Evolutionary conservation across 768 basidiomycete species (phyloP).

Genomic region (Mycena belliarum): DNA sequence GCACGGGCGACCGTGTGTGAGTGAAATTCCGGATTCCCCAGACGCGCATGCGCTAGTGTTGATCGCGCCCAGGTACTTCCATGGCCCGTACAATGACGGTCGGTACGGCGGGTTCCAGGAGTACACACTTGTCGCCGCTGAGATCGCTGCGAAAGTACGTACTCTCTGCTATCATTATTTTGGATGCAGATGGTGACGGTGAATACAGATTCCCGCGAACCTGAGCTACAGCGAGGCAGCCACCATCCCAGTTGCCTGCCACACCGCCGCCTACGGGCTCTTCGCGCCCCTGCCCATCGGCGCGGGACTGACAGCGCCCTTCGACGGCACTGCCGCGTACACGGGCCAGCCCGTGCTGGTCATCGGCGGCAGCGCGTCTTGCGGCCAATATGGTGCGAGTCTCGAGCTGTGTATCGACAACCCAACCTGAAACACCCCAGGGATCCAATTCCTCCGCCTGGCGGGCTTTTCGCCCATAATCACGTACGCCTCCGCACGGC

Average conservation of each 20-base stretch:
- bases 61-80: not conserved
- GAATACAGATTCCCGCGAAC: slow-evolving; percentile 38
- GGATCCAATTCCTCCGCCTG: slow-evolving; percentile 29
- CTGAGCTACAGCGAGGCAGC: slow-evolving; percentile 43
- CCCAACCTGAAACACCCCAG: too few species aligned
- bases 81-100: not conserved
- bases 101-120: slow-evolving; percentile 27
- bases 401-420: too few species aligned
- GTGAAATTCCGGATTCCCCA: slow-evolving; percentile 22
- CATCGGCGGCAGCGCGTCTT: slow-evolving; percentile 25
- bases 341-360: slow-evolving; percentile 18
- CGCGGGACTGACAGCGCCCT: slow-evolving; percentile 10
- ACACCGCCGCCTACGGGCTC: slow-evolving; percentile 38
- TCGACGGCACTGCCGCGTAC: slow-evolving; percentile 18
- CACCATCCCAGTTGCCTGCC: slow-evolving; percentile 39
- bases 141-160: slow-evolving; percentile 20
- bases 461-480: slow-evolving; percentile 31
- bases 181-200: too few species aligned
- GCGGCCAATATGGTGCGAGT: slow-evolving; percentile 25
- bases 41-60: too few species aligned
- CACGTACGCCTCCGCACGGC: slow-evolving; percentile 29
- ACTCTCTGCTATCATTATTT: too few species aligned
- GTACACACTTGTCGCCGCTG: slow-evolving; percentile 26
- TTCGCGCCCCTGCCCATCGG: slow-evolving; percentile 21
- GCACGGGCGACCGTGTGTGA: slow-evolving; percentile 36